phyloP scores from a whole-genome alignment of 2,329 filamentous ascomycete species.

The Colletotrichum sp. region DNA sequence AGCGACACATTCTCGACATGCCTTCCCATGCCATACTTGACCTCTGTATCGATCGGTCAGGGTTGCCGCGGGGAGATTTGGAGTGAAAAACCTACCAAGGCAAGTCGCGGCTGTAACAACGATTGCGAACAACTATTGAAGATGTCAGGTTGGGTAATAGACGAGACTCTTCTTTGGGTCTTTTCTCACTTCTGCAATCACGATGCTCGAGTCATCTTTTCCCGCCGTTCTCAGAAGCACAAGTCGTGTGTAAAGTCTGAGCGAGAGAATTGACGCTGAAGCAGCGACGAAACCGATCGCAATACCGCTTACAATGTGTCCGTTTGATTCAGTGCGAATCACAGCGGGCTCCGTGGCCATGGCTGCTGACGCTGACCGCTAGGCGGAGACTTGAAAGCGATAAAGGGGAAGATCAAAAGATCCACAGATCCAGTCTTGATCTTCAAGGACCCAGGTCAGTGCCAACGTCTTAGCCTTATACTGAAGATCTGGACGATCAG shows the following conservation, averaged over 20 bases:
- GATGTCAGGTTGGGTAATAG: not conserved
- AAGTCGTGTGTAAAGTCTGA: constrained; percentile 28
- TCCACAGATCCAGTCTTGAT: not conserved
- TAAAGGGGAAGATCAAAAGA: not conserved
- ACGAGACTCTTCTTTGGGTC: not conserved
- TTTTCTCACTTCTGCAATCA: constrained; percentile 24
- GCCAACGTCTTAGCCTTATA: not conserved
- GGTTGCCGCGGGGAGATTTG: not conserved
- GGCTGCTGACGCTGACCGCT: not conserved
- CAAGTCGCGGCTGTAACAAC: constrained; percentile 13
- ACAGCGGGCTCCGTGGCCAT: not conserved
- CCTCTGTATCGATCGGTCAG: constrained; percentile 15
- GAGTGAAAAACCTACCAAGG: not conserved
- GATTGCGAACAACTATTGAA: constrained; percentile 23
- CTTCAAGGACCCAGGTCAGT: not conserved
- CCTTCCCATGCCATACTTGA: constrained; percentile 29
- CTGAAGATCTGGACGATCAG: not conserved
- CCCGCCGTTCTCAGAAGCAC: constrained; percentile 26
- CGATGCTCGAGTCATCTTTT: constrained; percentile 33
- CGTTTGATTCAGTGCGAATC: constrained; percentile 24
- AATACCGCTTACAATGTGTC: constrained; percentile 24
- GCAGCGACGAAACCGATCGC: constrained; percentile 24
- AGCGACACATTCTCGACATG: constrained; percentile 24
- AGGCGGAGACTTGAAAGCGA: not conserved
- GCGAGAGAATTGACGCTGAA: constrained; percentile 13